Percentiles rank a stretch among this genome's conserved stretches.
These are phyloP conservation scores for Brasenia schreberi DNA, from an alignment of 164 flowering plant species.

Conservation along the genomic window DNA sequence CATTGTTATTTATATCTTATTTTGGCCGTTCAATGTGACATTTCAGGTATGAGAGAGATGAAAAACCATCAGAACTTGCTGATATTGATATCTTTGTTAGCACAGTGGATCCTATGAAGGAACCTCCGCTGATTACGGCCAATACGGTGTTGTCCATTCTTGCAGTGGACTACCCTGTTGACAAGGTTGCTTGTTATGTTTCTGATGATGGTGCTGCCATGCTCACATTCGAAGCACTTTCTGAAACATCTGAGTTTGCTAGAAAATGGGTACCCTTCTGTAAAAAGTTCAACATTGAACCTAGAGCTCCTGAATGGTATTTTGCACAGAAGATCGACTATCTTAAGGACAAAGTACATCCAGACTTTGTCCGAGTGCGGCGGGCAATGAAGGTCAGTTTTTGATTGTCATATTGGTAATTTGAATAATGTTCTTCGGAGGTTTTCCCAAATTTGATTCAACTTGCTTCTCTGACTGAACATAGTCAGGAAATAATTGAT, in stretches of 20 bases:
- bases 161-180: slow-evolving; percentile 94
- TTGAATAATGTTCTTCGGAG: not conserved
- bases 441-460: not conserved
- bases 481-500: no score
- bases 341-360: slow-evolving; percentile 78
- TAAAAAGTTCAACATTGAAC: slow-evolving; percentile 79
- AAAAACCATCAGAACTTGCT: slow-evolving; percentile 86
- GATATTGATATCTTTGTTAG: slow-evolving; percentile 94
- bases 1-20: not conserved
- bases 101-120: slow-evolving; percentile 92
- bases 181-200: slow-evolving; percentile 90
- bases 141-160: slow-evolving; percentile 90
- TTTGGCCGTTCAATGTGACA: not conserved
- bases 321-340: slow-evolving; percentile 79
- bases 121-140: slow-evolving; percentile 95
- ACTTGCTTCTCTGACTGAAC: not conserved
- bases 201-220: slow-evolving; percentile 98
- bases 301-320: slow-evolving; percentile 94
- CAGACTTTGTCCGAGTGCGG: slow-evolving; percentile 86
- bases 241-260: slow-evolving; percentile 89
- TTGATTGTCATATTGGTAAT: not conserved
- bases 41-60: slow-evolving; percentile 76
- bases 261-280: slow-evolving; percentile 94
- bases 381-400: slow-evolving; percentile 78
- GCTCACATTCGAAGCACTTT: slow-evolving; percentile 80